Base-by-base conservation (phyloP, 176 grass and related monocot species). In the Typha latifolia region DNA sequence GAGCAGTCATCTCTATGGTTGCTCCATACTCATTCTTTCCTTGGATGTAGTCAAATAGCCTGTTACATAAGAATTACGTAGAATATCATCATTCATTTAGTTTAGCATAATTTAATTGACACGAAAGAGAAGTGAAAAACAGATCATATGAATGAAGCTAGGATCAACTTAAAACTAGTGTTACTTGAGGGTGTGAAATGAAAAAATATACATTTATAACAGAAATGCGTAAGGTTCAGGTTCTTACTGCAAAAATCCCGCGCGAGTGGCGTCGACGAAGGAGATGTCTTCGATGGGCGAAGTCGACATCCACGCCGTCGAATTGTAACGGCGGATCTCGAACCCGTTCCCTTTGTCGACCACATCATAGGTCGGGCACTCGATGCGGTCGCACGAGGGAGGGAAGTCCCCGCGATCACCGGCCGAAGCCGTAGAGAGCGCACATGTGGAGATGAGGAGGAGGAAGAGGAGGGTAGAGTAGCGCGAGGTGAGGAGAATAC, bases 31-130 rank as follows among this genome's bases (percentile, higher is more conserved):
- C 63, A 69, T 97, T 97, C 67, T 92, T 73, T 0, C 93, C 93
- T 71, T 97, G 88, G 85, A 97, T 92, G 83, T 92, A 92, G n/a
- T 87, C 5, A 50, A 92, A 97, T 6, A 92, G 62, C 72, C 88
- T 96, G 69, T 78, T 49, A 47, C 14, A 80, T 49, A 21, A 57
- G 5, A 55, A 55, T 15, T 43, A 43, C 37, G 51, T 55, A 5
- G 12, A 55, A 5, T 55, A 51, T 51, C 49, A 13, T 13, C 12
- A 51, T 51, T 51, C 15, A 51, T 26, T 26, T 51, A 51, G 15
- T 2, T 3, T 16, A 12, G 3, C 49, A 16, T 16, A 16, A 16
- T 18, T 55, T 18, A 55, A 55, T 3, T 29, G 27, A 29, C 27
- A 29, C 27, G 3, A 29, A 29, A 29, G 2, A 3, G 27, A 29